Evolutionary conservation across 1,284 basidiomycete species (phyloP), one percentile per base, ranked within the genome.

Genomic region (Ustilago cynodontis): DNA sequence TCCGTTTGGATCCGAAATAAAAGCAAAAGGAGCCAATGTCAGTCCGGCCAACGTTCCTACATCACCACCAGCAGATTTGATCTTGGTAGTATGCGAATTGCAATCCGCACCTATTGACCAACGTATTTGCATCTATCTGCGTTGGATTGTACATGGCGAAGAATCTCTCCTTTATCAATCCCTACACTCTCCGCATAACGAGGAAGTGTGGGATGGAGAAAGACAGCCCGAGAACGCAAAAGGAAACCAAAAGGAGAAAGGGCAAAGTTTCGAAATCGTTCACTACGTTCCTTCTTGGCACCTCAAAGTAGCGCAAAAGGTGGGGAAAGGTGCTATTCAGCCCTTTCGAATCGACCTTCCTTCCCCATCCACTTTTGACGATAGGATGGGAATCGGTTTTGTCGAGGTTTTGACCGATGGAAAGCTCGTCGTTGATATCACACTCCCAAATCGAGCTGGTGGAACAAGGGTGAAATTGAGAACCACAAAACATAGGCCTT

Each of bases 91-190:
- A n/a, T 77, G 74, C 63, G 69, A 77, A 37, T 52, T 77, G 35
- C 74, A 72, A 45, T 65, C 65, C 2, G 74, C 70, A 3, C 70
- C 74, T 1, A 59, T 68, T 8, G 74, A 77, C n/a, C 55, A 72
- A 37, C 54, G 70, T 2, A 70, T 77, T 37, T 77, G 74, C 35
- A 61, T 77, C 43, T 77, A 77, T 31, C 20, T 77, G 20, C 29
- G 70, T 7, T 77, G 74, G 74, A 77, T 77, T 52, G 69, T 69
- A 1, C 74, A 77, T 26, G 74, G 74, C 5, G 70, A 77, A 49
- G 74, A 77, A 33, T 2, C 45, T 3, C 29, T 24, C 3, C 29
- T 62, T 22, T 41, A 62, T 24, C 28, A 45, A 8, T 14, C 14
- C 9, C 49, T 62, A 9, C 63, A 59, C n/a, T 39, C 39, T 5